These are phyloP conservation scores for Arthrinium puccinioides DNA, from an alignment of 2,329 filamentous ascomycete genomes.

Conservation along the genomic window DNA sequence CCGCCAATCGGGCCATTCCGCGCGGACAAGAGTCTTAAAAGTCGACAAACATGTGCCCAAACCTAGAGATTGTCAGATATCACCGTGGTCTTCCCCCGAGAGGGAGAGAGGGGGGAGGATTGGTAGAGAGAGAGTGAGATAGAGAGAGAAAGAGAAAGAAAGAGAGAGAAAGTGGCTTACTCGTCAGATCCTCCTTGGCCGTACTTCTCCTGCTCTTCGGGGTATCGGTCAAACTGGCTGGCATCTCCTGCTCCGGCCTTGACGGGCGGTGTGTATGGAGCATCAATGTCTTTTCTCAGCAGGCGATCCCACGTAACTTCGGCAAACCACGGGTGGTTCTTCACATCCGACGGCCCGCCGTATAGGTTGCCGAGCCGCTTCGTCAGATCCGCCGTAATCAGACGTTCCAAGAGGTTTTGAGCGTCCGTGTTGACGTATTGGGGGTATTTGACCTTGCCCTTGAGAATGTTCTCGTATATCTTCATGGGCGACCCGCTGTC, in stretches of 20 bases:
- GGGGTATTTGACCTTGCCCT: slow-evolving; percentile 92
- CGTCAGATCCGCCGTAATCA: slow-evolving; percentile 92
- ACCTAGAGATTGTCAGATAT: slow-evolving; percentile 6
- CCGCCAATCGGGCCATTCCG: background rate
- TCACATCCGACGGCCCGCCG: slow-evolving; percentile 84
- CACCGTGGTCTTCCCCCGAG: background rate
- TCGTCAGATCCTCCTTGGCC: slow-evolving; percentile 72
- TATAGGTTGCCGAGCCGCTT: slow-evolving; percentile 93
- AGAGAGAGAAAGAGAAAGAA: no score
- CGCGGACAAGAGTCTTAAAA: background rate
- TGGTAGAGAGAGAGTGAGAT: no score
- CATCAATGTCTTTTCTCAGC: slow-evolving; percentile 93
- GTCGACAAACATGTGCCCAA: slow-evolving; percentile 2
- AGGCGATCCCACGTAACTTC: slow-evolving; percentile 97
- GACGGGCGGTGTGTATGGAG: slow-evolving; percentile 93
- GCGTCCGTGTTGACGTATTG: slow-evolving; percentile 93
- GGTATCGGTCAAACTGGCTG: slow-evolving; percentile 96
- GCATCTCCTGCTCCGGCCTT: slow-evolving; percentile 90
- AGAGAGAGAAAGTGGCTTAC: slow-evolving; percentile 66
- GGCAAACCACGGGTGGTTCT: slow-evolving; percentile 91
- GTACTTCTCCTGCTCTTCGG: slow-evolving; percentile 92
- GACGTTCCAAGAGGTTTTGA: slow-evolving; percentile 81
- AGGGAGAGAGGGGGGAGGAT: background rate
- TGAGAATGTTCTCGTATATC: slow-evolving; percentile 98
- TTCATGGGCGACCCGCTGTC: slow-evolving; percentile 96